These are phyloP conservation scores for Populus deltoides DNA, from an alignment of 345 rosid genomes.

Conservation along the genomic window DNA sequence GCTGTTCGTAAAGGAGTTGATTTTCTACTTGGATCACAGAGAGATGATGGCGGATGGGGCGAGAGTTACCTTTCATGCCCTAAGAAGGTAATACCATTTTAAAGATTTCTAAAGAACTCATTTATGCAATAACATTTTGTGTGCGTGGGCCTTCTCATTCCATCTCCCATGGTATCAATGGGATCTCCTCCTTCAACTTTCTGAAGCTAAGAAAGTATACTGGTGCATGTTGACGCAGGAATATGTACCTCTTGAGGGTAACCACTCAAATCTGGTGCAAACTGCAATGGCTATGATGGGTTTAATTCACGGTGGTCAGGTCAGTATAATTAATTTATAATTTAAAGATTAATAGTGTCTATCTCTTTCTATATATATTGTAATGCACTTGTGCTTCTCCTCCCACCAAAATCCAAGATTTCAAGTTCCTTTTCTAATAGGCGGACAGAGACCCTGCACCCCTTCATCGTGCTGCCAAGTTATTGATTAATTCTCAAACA, in stretches of 20 bases:
- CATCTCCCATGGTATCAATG: too few species aligned
- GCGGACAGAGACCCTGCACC: constrained; percentile 7
- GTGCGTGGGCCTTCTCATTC: too few species aligned
- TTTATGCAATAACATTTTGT: too few species aligned
- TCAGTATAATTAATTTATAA: not conserved
- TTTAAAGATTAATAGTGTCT: too few species aligned
- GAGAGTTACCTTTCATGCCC: constrained; percentile 28
- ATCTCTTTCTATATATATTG: too few species aligned
- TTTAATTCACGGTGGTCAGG: constrained; percentile 21
- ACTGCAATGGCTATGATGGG: constrained; percentile 28
- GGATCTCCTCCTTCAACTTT: not conserved
- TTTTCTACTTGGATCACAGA: constrained; percentile 18
- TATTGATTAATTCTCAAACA: constrained; percentile 11
- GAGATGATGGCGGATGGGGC: constrained; percentile 26
- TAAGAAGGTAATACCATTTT: not conserved
- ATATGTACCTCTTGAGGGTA: constrained; percentile 15
- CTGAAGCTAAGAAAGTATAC: not conserved
- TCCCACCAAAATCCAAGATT: too few species aligned
- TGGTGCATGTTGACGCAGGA: not conserved
- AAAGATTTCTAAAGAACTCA: too few species aligned
- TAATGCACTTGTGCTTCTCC: too few species aligned
- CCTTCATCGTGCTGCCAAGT: constrained; percentile 13
- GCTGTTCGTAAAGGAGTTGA: constrained; percentile 17
- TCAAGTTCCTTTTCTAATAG: not conserved
- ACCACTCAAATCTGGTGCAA: constrained; percentile 20